Base-by-base conservation (phyloP, 2,329 filamentous ascomycete species). In the Botrytis fragariae region DNA sequence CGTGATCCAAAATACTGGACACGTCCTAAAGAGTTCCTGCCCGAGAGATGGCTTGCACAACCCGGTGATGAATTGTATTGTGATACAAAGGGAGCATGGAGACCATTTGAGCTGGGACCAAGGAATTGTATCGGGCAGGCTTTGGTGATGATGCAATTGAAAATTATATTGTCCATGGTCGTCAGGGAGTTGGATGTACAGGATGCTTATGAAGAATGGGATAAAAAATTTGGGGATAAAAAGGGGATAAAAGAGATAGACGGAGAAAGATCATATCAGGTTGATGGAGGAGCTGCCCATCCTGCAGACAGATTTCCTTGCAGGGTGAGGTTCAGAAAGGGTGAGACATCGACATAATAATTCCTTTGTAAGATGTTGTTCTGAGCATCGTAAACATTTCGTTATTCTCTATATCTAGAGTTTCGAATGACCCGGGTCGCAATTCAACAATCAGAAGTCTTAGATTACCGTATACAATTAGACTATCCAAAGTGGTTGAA, bases 41-140 rank as follows among this genome's bases (percentile, higher is more conserved):
- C 84, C 0, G 86, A 87, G 62, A 84, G 86, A 10, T 88, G 82
- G 79, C 79, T 85, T 51, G 80, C 80, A 7, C 79, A 77, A 16
- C 79, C 79, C 0, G 81, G 77, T 25, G 77, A 84, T 80, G 81
- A 48, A 74, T 79, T 64, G 83, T 85, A 76, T 72, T 51, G 57
- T 63, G 77, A 75, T 61, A 14, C 63, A 8, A 74, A 76, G 18
- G 73, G 84, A 60, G 88, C 87, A 0, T 90, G 84, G 83, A 83
- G 87, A 14, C 83, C 86, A 0, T 90, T 90, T 78, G 86, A 87
- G 76, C 82, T 84, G 72, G 88, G 88, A 0, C 83, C 84, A 3
- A 80, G 88, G 20, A 86, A 85, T 69, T 91, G 88, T 76, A 85
- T 89, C 16, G 88, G 88, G 0, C 87, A 90, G 78, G 84, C 85